Evolutionary conservation across 208 protist genomes (phyloP).

Genomic region (Porcisia deanei): DNA sequence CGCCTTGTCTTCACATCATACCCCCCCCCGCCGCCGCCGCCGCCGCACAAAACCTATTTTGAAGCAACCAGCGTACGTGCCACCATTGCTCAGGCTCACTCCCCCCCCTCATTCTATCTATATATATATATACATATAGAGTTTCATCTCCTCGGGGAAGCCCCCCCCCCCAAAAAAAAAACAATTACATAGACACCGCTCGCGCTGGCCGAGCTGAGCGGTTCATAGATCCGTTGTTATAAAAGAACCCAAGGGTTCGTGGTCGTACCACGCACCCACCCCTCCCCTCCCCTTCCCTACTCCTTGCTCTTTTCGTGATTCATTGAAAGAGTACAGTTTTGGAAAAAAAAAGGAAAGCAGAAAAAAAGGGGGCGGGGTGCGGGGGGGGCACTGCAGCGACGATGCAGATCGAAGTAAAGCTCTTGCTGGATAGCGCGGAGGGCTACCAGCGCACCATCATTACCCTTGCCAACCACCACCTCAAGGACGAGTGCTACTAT

Average conservation of each 20-base stretch:
- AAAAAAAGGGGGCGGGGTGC: not conserved
- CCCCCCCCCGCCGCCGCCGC: no score
- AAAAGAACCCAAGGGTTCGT: not conserved
- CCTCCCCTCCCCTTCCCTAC: not conserved
- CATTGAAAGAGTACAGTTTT: no score
- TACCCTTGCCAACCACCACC: constrained; percentile 26
- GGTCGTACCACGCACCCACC: not conserved
- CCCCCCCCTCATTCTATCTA: no score
- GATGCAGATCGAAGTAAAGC: constrained; percentile 77
- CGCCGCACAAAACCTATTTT: not conserved
- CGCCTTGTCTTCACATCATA: no score
- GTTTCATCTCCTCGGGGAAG: not conserved
- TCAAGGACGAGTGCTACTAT: constrained; percentile 53
- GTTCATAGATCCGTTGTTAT: no score
- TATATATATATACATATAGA: no score
- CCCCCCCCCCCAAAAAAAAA: not conserved
- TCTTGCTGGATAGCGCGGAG: constrained; percentile 41
- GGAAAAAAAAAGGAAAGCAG: not conserved
- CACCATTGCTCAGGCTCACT: no score
- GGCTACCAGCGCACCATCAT: constrained; percentile 42
- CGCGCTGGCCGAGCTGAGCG: no score
- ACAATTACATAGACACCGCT: constrained; percentile 3
- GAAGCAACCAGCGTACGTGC: not conserved
- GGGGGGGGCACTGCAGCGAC: not conserved
- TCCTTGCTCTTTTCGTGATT: no score